Evolutionary conservation across 257 asterid genomes (phyloP).

Genomic region (Solanum virginianum): DNA sequence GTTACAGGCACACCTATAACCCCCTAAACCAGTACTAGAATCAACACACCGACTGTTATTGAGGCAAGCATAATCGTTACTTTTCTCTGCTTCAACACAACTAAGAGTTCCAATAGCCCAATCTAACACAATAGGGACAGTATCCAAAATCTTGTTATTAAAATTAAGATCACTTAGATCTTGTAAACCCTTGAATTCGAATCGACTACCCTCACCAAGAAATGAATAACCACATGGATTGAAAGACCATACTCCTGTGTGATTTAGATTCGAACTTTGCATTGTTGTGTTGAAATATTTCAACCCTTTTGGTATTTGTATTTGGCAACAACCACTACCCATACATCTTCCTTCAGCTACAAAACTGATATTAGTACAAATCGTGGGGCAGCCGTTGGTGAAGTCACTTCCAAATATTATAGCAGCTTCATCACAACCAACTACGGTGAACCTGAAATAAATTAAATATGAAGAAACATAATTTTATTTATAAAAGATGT

Average conservation of each 20-base stretch:
- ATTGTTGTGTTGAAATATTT: not conserved
- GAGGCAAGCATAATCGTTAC: slow-evolving; percentile 27
- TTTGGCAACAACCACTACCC: slow-evolving; percentile 73
- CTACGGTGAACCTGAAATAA: slow-evolving; percentile 13
- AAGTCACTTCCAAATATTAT: slow-evolving; percentile 14
- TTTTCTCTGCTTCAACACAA: slow-evolving; percentile 15
- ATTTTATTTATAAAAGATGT: too few species aligned
- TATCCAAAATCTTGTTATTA: not conserved
- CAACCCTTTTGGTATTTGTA: slow-evolving; percentile 43
- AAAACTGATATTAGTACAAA: slow-evolving; percentile 26
- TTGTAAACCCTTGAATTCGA: slow-evolving; percentile 30
- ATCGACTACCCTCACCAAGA: slow-evolving; percentile 36
- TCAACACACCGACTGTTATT: slow-evolving; percentile 42
- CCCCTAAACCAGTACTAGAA: slow-evolving; percentile 26
- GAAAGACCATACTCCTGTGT: slow-evolving; percentile 24
- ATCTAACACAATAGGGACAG: slow-evolving; percentile 48
- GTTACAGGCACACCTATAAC: slow-evolving; percentile 50
- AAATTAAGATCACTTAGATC: slow-evolving; percentile 45
- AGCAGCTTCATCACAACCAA: slow-evolving; percentile 60
- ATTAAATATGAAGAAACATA: too few species aligned
- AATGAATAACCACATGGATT: slow-evolving; percentile 59
- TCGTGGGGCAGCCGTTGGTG: slow-evolving; percentile 41
- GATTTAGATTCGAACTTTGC: slow-evolving; percentile 8
- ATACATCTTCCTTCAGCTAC: slow-evolving; percentile 36
- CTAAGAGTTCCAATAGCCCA: slow-evolving; percentile 58